Evolutionary conservation across 371 early-diverging fungal genomes (phyloP).

Genomic region (Chytridium lagenaria): DNA sequence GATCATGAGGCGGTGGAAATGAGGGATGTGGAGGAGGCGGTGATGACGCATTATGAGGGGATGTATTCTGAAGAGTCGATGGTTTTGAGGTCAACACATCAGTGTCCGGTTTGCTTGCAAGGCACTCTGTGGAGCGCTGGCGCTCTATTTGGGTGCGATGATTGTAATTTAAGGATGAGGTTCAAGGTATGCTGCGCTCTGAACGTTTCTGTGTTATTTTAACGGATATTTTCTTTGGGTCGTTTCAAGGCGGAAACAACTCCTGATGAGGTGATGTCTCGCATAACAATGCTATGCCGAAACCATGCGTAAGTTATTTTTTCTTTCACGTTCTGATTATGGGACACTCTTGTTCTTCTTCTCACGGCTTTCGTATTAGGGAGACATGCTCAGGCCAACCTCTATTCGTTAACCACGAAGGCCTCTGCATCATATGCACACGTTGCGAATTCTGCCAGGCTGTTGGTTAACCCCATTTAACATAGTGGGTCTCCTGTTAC

Average conservation of each 20-base stretch:
- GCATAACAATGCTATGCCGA: background rate
- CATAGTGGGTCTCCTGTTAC: too few relatives aligned
- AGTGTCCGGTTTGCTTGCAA: constrained; percentile 7
- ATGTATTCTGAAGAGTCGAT: background rate
- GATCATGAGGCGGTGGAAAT: constrained; percentile 3
- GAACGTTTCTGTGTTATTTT: background rate
- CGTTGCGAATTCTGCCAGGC: constrained; percentile 7
- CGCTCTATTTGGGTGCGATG: constrained; percentile 7
- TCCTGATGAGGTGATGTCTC: background rate
- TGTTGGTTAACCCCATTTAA: constrained; percentile 3
- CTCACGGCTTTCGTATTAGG: background rate
- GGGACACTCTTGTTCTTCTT: too few relatives aligned
- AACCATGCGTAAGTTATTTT: constrained; percentile 12
- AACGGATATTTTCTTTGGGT: background rate
- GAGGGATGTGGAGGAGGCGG: background rate
- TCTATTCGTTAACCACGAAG: constrained; percentile 9
- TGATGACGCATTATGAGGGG: constrained; percentile 8
- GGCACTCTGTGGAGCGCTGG: constrained; percentile 13
- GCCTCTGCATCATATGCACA: constrained; percentile 9
- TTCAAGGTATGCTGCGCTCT: background rate
- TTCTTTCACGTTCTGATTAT: too few relatives aligned
- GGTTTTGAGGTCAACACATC: background rate
- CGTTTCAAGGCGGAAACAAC: background rate
- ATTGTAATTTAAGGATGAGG: constrained; percentile 12
- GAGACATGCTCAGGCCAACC: constrained; percentile 9